Percentiles rank a stretch among this genome's conserved stretches.
These are phyloP conservation scores for Nitzschia inconspicua DNA, from an alignment of 108 stramenopile genomes.

Conservation along the genomic window DNA sequence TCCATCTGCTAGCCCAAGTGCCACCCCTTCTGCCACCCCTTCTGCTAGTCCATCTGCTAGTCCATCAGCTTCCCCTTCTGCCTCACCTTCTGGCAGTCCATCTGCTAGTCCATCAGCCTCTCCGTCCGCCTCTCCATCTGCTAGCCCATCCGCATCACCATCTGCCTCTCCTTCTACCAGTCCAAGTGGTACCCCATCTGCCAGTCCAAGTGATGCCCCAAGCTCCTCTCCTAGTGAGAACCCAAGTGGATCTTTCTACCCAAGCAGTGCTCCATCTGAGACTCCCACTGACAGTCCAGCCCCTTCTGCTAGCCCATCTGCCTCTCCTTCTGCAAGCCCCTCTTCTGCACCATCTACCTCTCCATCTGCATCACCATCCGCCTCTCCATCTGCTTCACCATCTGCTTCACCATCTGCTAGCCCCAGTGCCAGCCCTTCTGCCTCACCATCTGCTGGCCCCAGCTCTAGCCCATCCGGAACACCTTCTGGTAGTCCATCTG, in stretches of 20 bases:
- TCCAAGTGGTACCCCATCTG: constrained; percentile 3
- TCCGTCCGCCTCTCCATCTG: constrained; percentile 4
- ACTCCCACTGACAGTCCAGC: not conserved
- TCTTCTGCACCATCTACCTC: not conserved
- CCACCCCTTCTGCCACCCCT: not conserved
- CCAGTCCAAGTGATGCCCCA: not conserved
- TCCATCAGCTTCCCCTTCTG: not conserved
- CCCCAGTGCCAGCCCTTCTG: not conserved
- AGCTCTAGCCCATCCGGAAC: not conserved
- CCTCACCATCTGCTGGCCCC: not conserved
- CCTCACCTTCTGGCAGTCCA: constrained; percentile 1
- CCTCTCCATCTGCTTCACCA: not conserved
- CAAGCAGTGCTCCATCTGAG: constrained; percentile 1
- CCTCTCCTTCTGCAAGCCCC: not conserved
- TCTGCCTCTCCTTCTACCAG: not conserved
- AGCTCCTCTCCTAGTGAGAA: not conserved
- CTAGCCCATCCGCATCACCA: constrained; percentile 1
- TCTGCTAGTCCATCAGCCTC: constrained; percentile 2
- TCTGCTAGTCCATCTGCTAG: not conserved
- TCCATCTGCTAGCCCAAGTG: not conserved
- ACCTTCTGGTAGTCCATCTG: not conserved
- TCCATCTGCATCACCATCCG: not conserved
- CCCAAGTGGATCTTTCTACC: not conserved
- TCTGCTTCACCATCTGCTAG: not conserved
- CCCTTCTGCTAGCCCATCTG: constrained; percentile 12